Percentiles rank a stretch among this genome's conserved stretches.
phyloP scores from a whole-genome alignment of 2,329 filamentous ascomycete genomes.

The Scedosporium minutisporum region DNA sequence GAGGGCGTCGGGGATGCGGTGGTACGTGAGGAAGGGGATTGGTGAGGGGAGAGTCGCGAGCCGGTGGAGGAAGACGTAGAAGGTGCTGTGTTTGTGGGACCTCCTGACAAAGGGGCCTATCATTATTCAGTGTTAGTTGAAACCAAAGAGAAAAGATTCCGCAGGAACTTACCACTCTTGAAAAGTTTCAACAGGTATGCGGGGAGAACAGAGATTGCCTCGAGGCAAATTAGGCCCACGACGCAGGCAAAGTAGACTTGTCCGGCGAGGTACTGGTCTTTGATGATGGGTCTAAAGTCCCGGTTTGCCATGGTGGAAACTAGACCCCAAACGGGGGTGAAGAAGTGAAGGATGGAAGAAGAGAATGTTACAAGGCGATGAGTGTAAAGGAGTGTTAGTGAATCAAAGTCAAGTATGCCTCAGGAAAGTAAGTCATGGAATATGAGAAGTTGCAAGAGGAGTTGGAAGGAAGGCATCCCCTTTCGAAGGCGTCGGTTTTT shows the following conservation, averaged over 20 bases:
- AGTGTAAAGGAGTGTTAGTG: background rate
- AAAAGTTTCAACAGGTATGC: conserved; percentile 8
- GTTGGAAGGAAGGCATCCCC: background rate
- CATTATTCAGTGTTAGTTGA: background rate
- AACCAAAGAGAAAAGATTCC: background rate
- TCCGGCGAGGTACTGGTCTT: conserved; percentile 13
- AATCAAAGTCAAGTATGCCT: background rate
- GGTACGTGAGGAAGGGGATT: conserved; percentile 10
- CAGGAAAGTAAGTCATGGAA: background rate
- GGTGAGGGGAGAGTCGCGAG: conserved; percentile 7
- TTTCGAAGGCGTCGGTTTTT: background rate
- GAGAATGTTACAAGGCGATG: background rate
- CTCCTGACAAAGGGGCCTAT: background rate
- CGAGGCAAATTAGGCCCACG: conserved; percentile 13
- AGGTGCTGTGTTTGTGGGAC: conserved; percentile 6
- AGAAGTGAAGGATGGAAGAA: background rate
- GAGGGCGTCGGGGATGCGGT: conserved; percentile 11
- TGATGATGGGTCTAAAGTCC: conserved; percentile 8
- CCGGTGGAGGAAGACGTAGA: conserved; percentile 10
- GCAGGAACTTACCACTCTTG: conserved; percentile 9
- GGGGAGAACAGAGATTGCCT: conserved; percentile 11
- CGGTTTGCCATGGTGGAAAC: background rate
- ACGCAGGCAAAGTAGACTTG: conserved; percentile 12
- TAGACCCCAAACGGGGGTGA: background rate
- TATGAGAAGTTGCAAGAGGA: background rate